Percentiles rank a stretch among this genome's conserved stretches.
Evolutionary conservation across 768 basidiomycete genomes (phyloP).

Genomic region (Imleria badia): DNA sequence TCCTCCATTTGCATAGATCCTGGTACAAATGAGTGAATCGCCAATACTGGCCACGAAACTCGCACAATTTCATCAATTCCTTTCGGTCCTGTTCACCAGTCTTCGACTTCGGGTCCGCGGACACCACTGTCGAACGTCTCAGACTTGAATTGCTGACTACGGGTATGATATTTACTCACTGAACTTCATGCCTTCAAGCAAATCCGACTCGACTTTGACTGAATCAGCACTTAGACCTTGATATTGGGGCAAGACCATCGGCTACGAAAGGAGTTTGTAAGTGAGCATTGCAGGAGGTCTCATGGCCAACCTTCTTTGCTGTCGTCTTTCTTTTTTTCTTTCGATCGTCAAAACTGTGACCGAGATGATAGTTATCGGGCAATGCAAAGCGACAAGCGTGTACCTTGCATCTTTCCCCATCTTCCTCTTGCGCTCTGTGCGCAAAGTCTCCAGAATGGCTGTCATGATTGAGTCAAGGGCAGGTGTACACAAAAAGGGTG

Average conservation of each 20-base stretch:
- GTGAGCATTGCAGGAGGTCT: background rate
- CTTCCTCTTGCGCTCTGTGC: constrained; percentile 70
- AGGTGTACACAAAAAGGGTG: background rate
- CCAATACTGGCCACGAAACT: background rate
- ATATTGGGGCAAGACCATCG: constrained; percentile 62
- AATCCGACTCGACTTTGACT: constrained; percentile 54
- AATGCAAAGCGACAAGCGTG: constrained; percentile 1
- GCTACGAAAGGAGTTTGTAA: constrained; percentile 34
- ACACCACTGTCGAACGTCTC: constrained; percentile 51
- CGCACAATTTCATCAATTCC: constrained; percentile 66
- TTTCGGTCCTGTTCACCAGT: constrained; percentile 68
- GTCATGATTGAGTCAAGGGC: background rate
- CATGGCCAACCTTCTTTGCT: constrained; percentile 27
- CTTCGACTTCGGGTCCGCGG: constrained; percentile 70
- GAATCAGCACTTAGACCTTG: constrained; percentile 62
- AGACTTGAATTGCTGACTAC: background rate
- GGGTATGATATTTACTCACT: constrained; percentile 47
- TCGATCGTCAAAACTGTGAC: constrained; percentile 32
- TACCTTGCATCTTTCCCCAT: constrained; percentile 62
- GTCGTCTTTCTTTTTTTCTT: constrained; percentile 30
- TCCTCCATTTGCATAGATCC: constrained; percentile 73
- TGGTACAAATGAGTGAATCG: constrained; percentile 27
- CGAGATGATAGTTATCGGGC: background rate
- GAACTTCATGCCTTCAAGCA: constrained; percentile 79
- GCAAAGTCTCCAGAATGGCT: constrained; percentile 63